These are phyloP conservation scores for Malbranchea zuffiana DNA, from an alignment of 2,329 filamentous ascomycete species.

Conservation along the genomic window DNA sequence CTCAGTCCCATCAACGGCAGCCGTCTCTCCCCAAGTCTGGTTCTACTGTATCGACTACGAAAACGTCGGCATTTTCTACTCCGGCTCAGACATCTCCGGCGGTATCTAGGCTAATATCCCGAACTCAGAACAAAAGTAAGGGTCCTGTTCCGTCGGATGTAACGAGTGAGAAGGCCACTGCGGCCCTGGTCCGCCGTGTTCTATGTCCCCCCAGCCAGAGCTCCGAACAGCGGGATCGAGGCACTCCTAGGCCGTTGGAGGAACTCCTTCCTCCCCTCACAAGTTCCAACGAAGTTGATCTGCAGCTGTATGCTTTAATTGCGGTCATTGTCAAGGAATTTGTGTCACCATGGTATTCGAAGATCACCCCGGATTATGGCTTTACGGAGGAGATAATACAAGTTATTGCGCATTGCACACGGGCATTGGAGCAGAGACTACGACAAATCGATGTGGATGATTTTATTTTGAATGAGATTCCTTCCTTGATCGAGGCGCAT, in stretches of 20 bases:
- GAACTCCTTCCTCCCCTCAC: conserved; percentile 82
- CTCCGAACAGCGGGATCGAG: conserved; percentile 44
- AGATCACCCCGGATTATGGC: conserved; percentile 78
- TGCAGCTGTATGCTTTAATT: conserved; percentile 85
- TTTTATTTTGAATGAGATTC: conserved; percentile 76
- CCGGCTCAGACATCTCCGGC: conserved; percentile 23
- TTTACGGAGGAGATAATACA: conserved; percentile 83
- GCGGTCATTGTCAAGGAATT: conserved; percentile 83
- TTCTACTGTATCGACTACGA: conserved; percentile 25
- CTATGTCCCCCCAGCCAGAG: conserved; percentile 54
- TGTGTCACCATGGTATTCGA: conserved; percentile 84
- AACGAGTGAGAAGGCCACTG: conserved; percentile 67
- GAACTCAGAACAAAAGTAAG: conserved; percentile 17
- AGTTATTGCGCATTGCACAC: conserved; percentile 83
- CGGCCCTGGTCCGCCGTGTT: conserved; percentile 67
- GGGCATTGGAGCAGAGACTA: conserved; percentile 75
- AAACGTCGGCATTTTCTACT: conserved; percentile 20
- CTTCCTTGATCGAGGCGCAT: conserved; percentile 69
- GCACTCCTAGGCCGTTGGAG: conserved; percentile 57
- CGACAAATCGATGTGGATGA: conserved; percentile 72
- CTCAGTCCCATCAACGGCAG: conserved; percentile 30
- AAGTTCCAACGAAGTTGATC: conserved; percentile 84
- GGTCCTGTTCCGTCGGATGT: conserved; percentile 33
- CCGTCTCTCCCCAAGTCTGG: conserved; percentile 29
- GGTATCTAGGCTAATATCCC: conserved; percentile 24